phyloP scores from a whole-genome alignment of 2,329 filamentous ascomycete species.

The Alternaria sp. region DNA sequence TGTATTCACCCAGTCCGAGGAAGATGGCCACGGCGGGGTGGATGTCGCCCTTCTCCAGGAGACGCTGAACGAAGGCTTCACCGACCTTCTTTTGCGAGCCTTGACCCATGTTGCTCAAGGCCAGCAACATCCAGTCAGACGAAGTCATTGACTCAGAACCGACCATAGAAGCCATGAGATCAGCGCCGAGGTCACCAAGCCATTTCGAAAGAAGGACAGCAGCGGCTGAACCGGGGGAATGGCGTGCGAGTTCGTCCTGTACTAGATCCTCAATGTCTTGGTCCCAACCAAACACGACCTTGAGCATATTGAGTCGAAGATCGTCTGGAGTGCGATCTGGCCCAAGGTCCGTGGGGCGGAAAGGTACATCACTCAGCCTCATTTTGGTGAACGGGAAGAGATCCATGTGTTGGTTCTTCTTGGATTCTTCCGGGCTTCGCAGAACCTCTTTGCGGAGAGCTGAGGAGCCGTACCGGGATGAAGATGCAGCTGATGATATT shows the following conservation, averaged over 20 bases:
- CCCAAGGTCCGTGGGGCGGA: conserved; percentile 69
- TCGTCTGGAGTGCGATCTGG: conserved; percentile 66
- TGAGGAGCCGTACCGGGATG: conserved; percentile 61
- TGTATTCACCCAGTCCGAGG: conserved; percentile 87
- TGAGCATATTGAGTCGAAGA: conserved; percentile 87
- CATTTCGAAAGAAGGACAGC: conserved; percentile 88
- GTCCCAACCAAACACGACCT: conserved; percentile 93
- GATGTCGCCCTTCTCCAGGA: conserved; percentile 87
- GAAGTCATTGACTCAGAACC: conserved; percentile 85
- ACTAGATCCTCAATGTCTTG: conserved; percentile 81
- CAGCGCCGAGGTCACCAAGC: conserved; percentile 84
- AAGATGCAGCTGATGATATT: conserved; percentile 56
- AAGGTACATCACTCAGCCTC: conserved; percentile 81
- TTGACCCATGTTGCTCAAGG: conserved; percentile 81
- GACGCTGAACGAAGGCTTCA: conserved; percentile 85
- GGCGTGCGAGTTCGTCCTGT: conserved; percentile 80
- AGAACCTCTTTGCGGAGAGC: conserved; percentile 80
- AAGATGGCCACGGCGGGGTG: conserved; percentile 93
- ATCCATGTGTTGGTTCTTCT: conserved; percentile 67
- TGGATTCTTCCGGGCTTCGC: conserved; percentile 73
- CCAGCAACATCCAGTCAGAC: conserved; percentile 96
- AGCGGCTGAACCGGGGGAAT: conserved; percentile 74
- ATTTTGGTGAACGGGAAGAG: conserved; percentile 86
- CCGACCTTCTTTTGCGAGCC: conserved; percentile 86
- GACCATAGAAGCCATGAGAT: conserved; percentile 78